phyloP scores from a whole-genome alignment of 768 basidiomycete genomes.

The Lactarius trivialis region DNA sequence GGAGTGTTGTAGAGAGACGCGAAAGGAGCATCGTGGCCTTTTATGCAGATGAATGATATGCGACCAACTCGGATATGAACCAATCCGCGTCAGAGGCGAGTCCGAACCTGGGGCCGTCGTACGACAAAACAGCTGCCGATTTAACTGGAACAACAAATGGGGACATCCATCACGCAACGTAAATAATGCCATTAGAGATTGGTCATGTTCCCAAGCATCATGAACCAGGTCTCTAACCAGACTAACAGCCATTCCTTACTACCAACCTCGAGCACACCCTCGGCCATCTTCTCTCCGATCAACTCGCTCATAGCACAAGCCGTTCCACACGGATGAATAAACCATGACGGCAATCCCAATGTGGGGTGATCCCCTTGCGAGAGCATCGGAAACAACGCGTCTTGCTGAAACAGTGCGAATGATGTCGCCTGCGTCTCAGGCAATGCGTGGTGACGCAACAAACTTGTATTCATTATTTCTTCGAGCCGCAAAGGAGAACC shows the following conservation, averaged over 20 bases:
- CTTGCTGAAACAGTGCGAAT: conserved; percentile 47
- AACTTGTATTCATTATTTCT: conserved; percentile 47
- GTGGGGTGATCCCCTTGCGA: conserved; percentile 86
- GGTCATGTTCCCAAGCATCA: conserved; percentile 62
- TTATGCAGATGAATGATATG: conserved; percentile 12
- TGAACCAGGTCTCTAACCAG: conserved; percentile 74
- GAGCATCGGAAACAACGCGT: conserved; percentile 62
- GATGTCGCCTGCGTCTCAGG: conserved; percentile 40
- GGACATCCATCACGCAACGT: conserved; percentile 13
- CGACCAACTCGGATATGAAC: conserved; percentile 23
- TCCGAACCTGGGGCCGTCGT: conserved; percentile 12
- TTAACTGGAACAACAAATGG: background rate
- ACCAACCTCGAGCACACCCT: conserved; percentile 20
- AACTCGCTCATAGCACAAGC: conserved; percentile 61
- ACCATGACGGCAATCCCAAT: conserved; percentile 71
- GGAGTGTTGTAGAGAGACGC: conserved; percentile 38
- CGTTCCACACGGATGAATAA: conserved; percentile 83
- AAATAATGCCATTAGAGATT: conserved; percentile 35
- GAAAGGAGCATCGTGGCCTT: conserved; percentile 13
- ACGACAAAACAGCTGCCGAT: conserved; percentile 21
- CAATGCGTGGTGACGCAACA: conserved; percentile 50
- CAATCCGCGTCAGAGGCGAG: conserved; percentile 22
- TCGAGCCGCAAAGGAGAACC: conserved; percentile 55
- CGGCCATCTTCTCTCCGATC: conserved; percentile 40
- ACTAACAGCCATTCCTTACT: conserved; percentile 29